A percentile compares a stretch with the other conserved stretches of the same genome.
These are phyloP conservation scores for Tolypocladium guangdongense DNA, from an alignment of 2,329 filamentous ascomycete species.

Conservation along the genomic window DNA sequence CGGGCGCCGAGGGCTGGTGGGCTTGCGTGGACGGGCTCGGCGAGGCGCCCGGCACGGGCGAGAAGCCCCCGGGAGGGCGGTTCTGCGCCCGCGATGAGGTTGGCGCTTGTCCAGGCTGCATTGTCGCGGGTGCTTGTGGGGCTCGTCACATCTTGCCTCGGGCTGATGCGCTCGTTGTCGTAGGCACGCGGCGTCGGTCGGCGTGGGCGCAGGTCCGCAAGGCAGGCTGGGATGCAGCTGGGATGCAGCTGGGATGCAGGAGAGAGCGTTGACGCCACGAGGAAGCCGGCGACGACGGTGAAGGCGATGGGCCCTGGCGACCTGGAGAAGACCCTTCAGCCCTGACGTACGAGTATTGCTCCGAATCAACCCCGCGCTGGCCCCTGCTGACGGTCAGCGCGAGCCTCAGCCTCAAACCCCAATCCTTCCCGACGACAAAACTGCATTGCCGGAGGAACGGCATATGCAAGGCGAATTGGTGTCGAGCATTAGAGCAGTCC, in stretches of 20 bases:
- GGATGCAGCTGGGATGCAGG: background rate
- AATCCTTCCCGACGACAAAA: no score
- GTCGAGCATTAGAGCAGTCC: no score
- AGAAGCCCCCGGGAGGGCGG: constrained; percentile 45
- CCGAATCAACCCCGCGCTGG: background rate
- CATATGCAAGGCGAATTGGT: no score
- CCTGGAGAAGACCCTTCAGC: background rate
- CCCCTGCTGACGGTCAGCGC: background rate
- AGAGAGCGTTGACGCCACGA: no score
- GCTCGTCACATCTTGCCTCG: constrained; percentile 32
- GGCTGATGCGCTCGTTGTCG: background rate
- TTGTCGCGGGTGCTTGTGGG: constrained; percentile 21
- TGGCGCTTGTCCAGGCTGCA: constrained; percentile 30
- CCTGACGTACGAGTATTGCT: background rate
- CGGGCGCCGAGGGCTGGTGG: constrained; percentile 10
- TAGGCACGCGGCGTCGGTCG: no score
- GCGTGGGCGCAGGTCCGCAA: no score
- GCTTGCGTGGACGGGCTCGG: constrained; percentile 17
- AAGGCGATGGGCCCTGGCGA: background rate
- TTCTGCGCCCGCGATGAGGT: constrained; percentile 25
- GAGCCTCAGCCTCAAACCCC: background rate
- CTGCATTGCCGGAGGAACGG: no score
- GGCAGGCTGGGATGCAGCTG: no score
- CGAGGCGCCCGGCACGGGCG: constrained; percentile 31
- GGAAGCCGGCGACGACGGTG: background rate